Conservation (phyloP, 768 basidiomycete species). For the Clavulina sp. region DNA sequence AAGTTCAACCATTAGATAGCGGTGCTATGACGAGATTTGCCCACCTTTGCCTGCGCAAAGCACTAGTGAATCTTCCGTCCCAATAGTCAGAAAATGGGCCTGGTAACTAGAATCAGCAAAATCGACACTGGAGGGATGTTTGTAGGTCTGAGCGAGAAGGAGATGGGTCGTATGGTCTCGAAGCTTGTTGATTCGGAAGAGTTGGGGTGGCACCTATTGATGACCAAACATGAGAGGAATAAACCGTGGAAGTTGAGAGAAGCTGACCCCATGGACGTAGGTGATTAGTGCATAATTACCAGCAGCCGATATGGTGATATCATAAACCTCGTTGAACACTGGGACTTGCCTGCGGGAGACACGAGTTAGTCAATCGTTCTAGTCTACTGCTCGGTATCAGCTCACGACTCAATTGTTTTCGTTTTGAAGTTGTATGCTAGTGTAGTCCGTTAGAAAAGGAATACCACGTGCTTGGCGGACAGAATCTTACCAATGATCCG, state of each 20-base stretch:
- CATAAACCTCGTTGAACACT: slow-evolving; percentile 52
- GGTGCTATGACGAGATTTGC: background rate
- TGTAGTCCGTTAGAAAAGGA: background rate
- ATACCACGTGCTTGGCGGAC: background rate
- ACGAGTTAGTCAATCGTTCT: background rate
- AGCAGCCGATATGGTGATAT: slow-evolving; percentile 44
- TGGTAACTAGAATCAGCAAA: slow-evolving; percentile 74
- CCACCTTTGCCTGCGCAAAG: slow-evolving; percentile 53
- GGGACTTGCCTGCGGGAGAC: slow-evolving; percentile 40
- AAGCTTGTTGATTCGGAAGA: slow-evolving; percentile 54
- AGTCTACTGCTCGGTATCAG: background rate
- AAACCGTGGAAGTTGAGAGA: background rate
- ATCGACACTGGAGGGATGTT: slow-evolving; percentile 48
- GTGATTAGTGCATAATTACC: slow-evolving; percentile 50
- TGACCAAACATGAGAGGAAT: background rate
- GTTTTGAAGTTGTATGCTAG: slow-evolving; percentile 50
- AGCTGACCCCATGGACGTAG: slow-evolving; percentile 51
- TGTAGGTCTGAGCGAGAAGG: slow-evolving; percentile 47
- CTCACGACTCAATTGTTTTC: slow-evolving; percentile 34
- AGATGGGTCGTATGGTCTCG: slow-evolving; percentile 13
- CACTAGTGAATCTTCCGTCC: slow-evolving; percentile 59
- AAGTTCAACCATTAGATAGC: background rate
- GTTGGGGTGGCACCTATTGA: slow-evolving; percentile 49
- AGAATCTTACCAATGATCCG: slow-evolving; percentile 43
- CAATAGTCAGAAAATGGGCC: slow-evolving; percentile 24